These are phyloP conservation scores for Betula pendula DNA, from an alignment of 306 rosid genomes.

Conservation along the genomic window DNA sequence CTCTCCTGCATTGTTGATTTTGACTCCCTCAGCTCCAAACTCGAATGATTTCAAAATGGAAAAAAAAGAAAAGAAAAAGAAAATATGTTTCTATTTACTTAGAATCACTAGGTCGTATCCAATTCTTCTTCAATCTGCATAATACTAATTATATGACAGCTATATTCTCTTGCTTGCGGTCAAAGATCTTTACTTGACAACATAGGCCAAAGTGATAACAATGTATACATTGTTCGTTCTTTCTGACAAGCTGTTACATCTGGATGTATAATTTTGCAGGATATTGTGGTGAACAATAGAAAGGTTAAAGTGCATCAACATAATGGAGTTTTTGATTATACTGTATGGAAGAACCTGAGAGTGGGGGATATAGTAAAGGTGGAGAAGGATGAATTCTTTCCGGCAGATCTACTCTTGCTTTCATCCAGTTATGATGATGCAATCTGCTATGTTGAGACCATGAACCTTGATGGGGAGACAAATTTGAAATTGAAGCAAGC, in stretches of 20 bases:
- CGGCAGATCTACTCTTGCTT: constrained; percentile 85
- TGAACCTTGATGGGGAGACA: constrained; percentile 98
- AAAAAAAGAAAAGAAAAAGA: background rate
- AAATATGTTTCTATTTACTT: background rate
- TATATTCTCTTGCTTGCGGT: background rate
- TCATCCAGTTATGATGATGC: constrained; percentile 91
- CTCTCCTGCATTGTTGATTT: constrained; percentile 12
- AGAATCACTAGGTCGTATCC: background rate
- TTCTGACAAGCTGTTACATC: background rate
- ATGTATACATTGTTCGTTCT: background rate
- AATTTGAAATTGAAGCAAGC: constrained; percentile 86
- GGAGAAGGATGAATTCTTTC: constrained; percentile 85
- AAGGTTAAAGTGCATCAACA: constrained; percentile 64
- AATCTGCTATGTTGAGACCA: constrained; percentile 92
- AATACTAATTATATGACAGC: constrained; percentile 5
- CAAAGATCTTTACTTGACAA: constrained; percentile 15
- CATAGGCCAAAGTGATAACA: background rate
- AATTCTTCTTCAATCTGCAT: constrained; percentile 3
- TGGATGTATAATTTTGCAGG: constrained; percentile 46
- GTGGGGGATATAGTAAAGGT: constrained; percentile 89
- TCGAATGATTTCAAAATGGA: background rate
- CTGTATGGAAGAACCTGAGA: constrained; percentile 78
- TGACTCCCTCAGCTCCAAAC: background rate
- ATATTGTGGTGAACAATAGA: constrained; percentile 77
- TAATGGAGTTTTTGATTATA: constrained; percentile 57